Evolutionary conservation across 2,329 filamentous ascomycete species (phyloP), one percentile per base, ranked within the genome.

Genomic region (Rhinocladiella mackenziei): DNA sequence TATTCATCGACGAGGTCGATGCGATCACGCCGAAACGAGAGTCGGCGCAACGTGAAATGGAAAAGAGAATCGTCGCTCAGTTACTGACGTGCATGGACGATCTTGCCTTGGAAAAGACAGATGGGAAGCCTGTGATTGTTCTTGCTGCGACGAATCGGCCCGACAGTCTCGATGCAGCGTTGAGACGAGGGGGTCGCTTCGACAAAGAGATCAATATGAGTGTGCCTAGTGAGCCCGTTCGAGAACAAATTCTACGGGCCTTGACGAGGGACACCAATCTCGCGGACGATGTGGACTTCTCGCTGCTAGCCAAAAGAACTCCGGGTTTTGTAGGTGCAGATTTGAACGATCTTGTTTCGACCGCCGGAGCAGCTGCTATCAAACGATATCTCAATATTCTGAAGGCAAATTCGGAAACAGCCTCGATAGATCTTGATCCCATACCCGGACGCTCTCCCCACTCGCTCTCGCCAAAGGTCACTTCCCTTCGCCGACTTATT

Each of bases 291-390:
- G 77, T 97, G 14, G 79, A 94, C 60, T 85, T 91, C 55, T 68
- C 69, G 18, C 69, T 76, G 11, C 71, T 98, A 3, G 89, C 91
- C 4, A 89, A 86, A 58, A 74, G 83, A 56, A 97, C 91, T 0
- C 87, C 92, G 4, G 92, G 92, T 1, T 98, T 92, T 56, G 91
- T 98, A 0, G 91, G 89, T 8, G 86, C 87, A 4, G 92, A 98
- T 69, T 70, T 98, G 3, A 80, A 85, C 51, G 83, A 83, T 58
- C 67, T 84, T 2, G 80, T 83, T 3, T 77, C 77, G 29, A 83
- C 81, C 39, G 81, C 81, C 3, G 79, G 78, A 4, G 73, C 77
- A 4, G 75, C 77, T 57, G 78, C 79, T n/a, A 81, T 83, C 62
- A 74, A 80, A 51, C 67, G 74, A 26, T 81, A 77, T 53, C 65